These are phyloP conservation scores for Paramecium primaurelia DNA, from an alignment of 73 alveolate species.

Conservation along the genomic window DNA sequence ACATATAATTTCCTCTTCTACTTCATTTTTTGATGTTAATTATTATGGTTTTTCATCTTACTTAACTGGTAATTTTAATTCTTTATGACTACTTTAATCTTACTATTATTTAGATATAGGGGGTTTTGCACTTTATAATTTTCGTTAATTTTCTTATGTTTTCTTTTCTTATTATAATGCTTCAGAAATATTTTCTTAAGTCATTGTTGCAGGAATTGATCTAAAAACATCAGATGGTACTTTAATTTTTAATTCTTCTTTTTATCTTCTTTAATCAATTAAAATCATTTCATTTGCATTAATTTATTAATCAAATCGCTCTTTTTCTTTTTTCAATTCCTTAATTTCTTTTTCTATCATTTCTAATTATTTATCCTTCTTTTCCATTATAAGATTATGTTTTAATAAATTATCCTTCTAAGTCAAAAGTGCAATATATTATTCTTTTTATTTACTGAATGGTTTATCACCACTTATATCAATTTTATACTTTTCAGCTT, in stretches of 20 bases:
- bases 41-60: not conserved
- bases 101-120: not conserved
- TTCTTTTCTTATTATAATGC: not conserved
- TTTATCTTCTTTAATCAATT: not conserved
- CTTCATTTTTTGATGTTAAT: not conserved
- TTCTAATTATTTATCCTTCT: not conserved
- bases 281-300: not conserved
- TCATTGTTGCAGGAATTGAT: not conserved
- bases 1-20: not conserved
- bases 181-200: not conserved
- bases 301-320: not conserved
- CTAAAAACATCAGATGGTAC: not conserved
- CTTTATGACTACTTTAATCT: not conserved
- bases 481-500: not conserved
- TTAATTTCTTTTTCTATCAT: not conserved
- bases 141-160: not conserved
- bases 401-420: not conserved
- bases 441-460: not conserved
- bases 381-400: not conserved
- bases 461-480: not conserved
- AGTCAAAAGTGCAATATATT: not conserved
- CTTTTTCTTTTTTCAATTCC: not conserved
- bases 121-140: not conserved
- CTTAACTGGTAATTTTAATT: not conserved
- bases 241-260: not conserved